Evolutionary conservation across 2,329 filamentous ascomycete genomes (phyloP), one percentile per base, ranked within the genome.

Genomic region (Neofusicoccum umdonicola): DNA sequence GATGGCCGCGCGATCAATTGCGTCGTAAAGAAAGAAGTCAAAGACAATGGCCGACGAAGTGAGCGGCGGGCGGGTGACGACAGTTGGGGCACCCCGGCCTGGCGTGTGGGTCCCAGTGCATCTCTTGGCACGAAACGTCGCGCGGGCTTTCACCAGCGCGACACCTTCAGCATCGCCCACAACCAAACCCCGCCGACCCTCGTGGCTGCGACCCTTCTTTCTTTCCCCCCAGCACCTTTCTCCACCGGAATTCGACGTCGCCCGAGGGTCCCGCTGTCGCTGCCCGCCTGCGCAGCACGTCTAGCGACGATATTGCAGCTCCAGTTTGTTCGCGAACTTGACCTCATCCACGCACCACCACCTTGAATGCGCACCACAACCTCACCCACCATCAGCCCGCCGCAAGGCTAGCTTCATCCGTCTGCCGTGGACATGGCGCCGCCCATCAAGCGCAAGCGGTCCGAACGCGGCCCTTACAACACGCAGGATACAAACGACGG

Each of bases 371-470:
- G 63, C 52, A 60, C 37, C 54, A 19, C 37, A 15, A 51, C 45
- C 37, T 27, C 39, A 44, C 27, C 48, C 37, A 27, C 54, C 52
- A 60, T 61, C 63, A 54, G 56, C 56, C 56, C 56, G 47, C 63
- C 45, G 45, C 50, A 44, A 61, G 63, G 63, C 63, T 61, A 60
- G 45, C 54, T 52, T 42, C 35, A 45, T 27, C 35, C 54, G 39
- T 17, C 37, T 35, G 13, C 45, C 54, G 47, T 17, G 19, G 17
- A 68, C 73, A 86, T 86, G 84, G 78, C 83, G 74, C 83, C 81
- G 68, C 76, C 75, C 68, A 77, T 79, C 62, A 88, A 88, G 79
- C 81, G 86, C 67, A 88, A 88, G 79, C 79, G 82, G 65, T 74
- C 77, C 39, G 82, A 84, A 52, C 76, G 79, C 67, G 56, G 56